Conservation (phyloP, 495 filamentous ascomycete genomes). For the Talaromyces thailandensis region DNA sequence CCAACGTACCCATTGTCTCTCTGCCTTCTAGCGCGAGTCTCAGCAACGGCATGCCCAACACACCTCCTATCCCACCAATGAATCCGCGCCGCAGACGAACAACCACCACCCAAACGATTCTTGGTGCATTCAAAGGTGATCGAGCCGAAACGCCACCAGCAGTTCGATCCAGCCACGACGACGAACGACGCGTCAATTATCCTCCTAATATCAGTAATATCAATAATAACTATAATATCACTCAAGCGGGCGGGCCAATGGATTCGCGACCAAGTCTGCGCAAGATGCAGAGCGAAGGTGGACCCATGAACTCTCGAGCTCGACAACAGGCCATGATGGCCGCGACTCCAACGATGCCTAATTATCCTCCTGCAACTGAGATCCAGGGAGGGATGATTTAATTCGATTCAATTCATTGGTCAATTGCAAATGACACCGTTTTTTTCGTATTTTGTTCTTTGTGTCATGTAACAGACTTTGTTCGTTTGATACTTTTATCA, state of each 20-base stretch:
- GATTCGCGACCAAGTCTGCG: constrained; percentile 39
- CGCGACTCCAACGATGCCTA: constrained; percentile 26
- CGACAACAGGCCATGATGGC: constrained; percentile 31
- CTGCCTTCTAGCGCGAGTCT: constrained; percentile 44
- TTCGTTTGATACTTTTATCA: constrained; percentile 11
- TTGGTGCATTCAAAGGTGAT: constrained; percentile 40
- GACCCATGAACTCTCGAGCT: constrained; percentile 28
- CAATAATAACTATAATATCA: not conserved
- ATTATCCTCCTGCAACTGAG: constrained; percentile 23
- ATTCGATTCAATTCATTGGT: constrained; percentile 5
- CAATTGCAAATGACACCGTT: not conserved
- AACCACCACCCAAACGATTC: constrained; percentile 42
- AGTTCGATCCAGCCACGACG: constrained; percentile 21
- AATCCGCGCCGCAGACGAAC: constrained; percentile 59
- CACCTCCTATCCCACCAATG: constrained; percentile 59
- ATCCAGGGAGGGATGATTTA: constrained; percentile 40
- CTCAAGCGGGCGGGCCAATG: constrained; percentile 14
- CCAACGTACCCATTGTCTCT: constrained; percentile 57
- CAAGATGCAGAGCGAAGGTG: constrained; percentile 42
- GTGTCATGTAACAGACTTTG: constrained; percentile 5
- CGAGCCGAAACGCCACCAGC: constrained; percentile 18
- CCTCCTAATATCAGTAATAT: not conserved
- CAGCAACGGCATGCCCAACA: constrained; percentile 27
- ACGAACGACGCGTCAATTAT: constrained; percentile 21
- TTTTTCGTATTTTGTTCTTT: not conserved